Evolutionary conservation across 495 filamentous ascomycete species (phyloP).

Genomic region (Hypoxylon perforatum): DNA sequence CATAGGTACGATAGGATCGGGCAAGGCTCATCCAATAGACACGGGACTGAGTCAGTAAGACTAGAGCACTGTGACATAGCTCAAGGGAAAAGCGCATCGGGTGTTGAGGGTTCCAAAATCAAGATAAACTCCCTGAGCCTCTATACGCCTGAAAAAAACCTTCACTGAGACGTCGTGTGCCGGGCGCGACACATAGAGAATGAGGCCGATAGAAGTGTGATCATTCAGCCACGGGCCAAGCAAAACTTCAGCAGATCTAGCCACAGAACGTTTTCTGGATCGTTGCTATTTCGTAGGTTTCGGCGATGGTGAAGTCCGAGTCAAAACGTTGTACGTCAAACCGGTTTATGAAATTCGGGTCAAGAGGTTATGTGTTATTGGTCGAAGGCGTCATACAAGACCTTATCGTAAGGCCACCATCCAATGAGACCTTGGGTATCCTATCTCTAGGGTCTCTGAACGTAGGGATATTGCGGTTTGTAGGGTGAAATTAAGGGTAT

Average conservation of each 20-base stretch:
- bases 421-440: constrained; percentile 46
- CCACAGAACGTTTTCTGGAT: constrained; percentile 16
- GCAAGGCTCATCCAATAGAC: constrained; percentile 1
- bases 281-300: constrained; percentile 16
- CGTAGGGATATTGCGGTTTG: constrained; percentile 34
- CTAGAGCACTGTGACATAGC: constrained; percentile 7
- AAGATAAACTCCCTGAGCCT: constrained; percentile 21
- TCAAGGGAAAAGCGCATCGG: not conserved
- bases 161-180: constrained; percentile 4
- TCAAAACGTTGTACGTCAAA: constrained; percentile 13
- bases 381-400: constrained; percentile 41
- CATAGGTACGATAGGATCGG: not conserved
- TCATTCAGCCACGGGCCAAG: constrained; percentile 27
- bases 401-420: constrained; percentile 44
- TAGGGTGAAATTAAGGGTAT: constrained; percentile 7
- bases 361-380: constrained; percentile 34
- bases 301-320: constrained; percentile 14
- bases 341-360: constrained; percentile 8
- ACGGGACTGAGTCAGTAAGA: not conserved
- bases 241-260: constrained; percentile 4
- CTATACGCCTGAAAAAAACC: constrained; percentile 9
- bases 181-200: constrained; percentile 17
- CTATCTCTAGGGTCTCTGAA: constrained; percentile 33
- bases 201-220: constrained; percentile 18
- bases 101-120: constrained; percentile 8